phyloP scores from a whole-genome alignment of 768 basidiomycete species.

The Hygrocybe punicea region DNA sequence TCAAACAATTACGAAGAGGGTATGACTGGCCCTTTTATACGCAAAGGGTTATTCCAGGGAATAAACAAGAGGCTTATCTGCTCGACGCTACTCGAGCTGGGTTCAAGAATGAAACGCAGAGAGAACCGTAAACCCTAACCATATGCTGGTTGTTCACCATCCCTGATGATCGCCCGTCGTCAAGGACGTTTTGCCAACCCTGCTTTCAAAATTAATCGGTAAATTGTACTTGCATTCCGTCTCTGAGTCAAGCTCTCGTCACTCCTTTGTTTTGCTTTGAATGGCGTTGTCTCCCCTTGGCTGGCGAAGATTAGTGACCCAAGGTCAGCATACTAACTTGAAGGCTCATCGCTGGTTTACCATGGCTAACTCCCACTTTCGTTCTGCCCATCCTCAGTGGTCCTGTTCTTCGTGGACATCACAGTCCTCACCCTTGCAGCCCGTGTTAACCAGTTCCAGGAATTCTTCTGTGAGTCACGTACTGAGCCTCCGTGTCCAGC shows the following conservation, averaged over 20 bases:
- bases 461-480: constrained; percentile 52
- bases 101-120: no score
- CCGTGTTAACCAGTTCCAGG: constrained; percentile 54
- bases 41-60: no score
- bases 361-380: background rate
- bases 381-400: constrained; percentile 28
- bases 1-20: no score
- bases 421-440: constrained; percentile 52
- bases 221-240: background rate
- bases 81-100: no score
- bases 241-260: background rate
- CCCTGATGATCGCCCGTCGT: no score
- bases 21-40: no score
- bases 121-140: no score
- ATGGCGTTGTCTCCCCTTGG: constrained; percentile 2
- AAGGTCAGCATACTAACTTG: background rate
- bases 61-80: no score
- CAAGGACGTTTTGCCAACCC: no score
- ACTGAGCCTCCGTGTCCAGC: background rate
- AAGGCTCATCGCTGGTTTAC: no score
- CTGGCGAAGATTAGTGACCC: background rate
- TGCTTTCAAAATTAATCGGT: no score
- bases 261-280: background rate
- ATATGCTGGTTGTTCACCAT: no score
- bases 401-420: constrained; percentile 45